Evolutionary conservation across 768 basidiomycete species (phyloP).

Genomic region (Pleurotus tuoliensis): DNA sequence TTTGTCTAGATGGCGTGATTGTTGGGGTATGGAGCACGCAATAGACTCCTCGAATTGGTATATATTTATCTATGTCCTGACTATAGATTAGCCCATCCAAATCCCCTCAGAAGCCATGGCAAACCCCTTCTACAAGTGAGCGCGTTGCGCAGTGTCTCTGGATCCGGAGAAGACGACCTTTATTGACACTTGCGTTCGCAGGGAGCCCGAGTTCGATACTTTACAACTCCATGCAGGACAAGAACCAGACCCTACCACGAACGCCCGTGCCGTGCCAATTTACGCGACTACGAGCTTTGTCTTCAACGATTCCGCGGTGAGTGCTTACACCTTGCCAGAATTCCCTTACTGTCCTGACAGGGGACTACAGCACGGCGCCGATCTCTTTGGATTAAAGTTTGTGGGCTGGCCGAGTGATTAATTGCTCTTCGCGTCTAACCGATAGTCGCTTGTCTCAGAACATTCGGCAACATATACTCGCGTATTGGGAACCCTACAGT

Average conservation of each 20-base stretch:
- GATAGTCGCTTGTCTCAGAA: constrained; percentile 21
- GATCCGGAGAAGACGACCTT: constrained; percentile 2
- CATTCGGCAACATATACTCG: constrained; percentile 60
- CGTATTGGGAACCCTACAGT: constrained; percentile 69
- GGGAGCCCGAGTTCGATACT: constrained; percentile 73
- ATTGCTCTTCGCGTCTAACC: not conserved
- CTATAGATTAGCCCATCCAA: not conserved
- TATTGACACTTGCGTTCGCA: constrained; percentile 11
- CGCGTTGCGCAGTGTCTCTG: not conserved
- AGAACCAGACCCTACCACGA: constrained; percentile 55
- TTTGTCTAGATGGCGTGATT: not conserved
- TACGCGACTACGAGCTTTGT: constrained; percentile 71
- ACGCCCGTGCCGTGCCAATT: constrained; percentile 76
- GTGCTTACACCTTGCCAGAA: constrained; percentile 12
- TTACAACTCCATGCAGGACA: constrained; percentile 80
- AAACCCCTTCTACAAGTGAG: constrained; percentile 34
- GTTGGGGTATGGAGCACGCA: not conserved
- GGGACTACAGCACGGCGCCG: constrained; percentile 56
- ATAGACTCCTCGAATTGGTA: not conserved
- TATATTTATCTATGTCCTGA: not conserved
- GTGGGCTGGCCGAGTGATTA: not conserved
- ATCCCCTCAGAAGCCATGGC: constrained; percentile 20
- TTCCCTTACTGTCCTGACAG: not conserved
- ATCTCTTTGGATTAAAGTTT: constrained; percentile 62
- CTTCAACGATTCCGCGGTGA: constrained; percentile 66